phyloP scores from a whole-genome alignment of 2,329 filamentous ascomycete species.

The Tolypocladium sp. region DNA sequence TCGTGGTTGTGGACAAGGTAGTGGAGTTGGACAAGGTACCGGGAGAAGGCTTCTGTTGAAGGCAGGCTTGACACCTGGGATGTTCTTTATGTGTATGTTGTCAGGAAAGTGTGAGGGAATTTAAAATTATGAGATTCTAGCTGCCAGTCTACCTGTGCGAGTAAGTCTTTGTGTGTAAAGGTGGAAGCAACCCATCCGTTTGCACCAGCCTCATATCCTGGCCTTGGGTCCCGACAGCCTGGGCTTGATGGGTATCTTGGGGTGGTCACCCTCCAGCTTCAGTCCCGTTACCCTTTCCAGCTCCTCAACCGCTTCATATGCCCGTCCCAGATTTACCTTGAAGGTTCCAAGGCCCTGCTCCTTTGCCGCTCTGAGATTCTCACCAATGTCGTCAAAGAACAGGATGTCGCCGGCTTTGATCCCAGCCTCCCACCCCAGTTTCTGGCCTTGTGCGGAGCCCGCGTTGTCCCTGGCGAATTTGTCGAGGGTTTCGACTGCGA shows the following conservation, averaged over 20 bases:
- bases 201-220: constrained; percentile 33
- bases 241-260: constrained; percentile 36
- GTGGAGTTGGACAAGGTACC: neutral
- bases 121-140: neutral
- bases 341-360: constrained; percentile 70
- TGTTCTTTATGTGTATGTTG: constrained; percentile 20
- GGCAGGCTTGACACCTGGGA: constrained; percentile 18
- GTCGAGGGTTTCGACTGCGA: constrained; percentile 59
- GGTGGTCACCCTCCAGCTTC: constrained; percentile 45
- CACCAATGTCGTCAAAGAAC: constrained; percentile 90
- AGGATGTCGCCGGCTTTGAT: constrained; percentile 61
- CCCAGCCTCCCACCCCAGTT: constrained; percentile 34
- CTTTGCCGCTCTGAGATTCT: constrained; percentile 77
- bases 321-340: constrained; percentile 71
- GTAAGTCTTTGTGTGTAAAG: no score
- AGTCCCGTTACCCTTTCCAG: constrained; percentile 70
- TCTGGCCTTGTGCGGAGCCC: constrained; percentile 23
- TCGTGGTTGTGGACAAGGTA: neutral
- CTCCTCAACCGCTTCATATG: constrained; percentile 72
- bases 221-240: constrained; percentile 23
- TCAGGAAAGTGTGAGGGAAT: neutral
- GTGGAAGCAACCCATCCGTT: no score
- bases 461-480: constrained; percentile 48
- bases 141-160: no score
- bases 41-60: constrained; percentile 15